Conservation (phyloP, 228 moss, liverwort and hornwort genomes). For the Sphagnum fallax region DNA sequence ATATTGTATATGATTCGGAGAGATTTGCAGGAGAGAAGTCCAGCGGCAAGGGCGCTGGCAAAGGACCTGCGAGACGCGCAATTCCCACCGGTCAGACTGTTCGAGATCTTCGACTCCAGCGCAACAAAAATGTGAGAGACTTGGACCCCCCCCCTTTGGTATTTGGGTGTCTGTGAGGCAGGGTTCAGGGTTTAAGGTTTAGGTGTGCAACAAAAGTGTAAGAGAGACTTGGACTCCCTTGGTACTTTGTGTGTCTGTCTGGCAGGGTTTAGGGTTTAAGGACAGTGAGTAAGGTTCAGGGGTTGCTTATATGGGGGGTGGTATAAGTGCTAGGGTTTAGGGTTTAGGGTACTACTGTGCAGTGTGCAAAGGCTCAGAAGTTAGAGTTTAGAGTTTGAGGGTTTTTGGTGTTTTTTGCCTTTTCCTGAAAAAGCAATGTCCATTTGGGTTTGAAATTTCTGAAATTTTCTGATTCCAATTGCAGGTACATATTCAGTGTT, state of each 20-base stretch:
- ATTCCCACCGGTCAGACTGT: constrained; percentile 65
- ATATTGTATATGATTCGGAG: too few relatives aligned
- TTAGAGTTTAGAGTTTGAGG: too few relatives aligned
- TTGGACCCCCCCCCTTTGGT: background rate
- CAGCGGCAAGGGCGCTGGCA: constrained; percentile 44
- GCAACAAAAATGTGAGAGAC: constrained; percentile 75
- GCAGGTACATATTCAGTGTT: too few relatives aligned
- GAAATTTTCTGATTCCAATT: too few relatives aligned
- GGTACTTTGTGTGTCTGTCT: too few relatives aligned
- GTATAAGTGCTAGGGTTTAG: too few relatives aligned
- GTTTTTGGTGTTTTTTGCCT: too few relatives aligned
- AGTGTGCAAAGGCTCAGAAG: too few relatives aligned
- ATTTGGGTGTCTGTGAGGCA: too few relatives aligned
- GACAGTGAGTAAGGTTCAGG: background rate
- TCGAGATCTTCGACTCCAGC: constrained; percentile 64
- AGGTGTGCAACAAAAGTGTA: background rate
- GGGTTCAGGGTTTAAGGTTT: background rate
- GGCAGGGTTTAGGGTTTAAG: background rate
- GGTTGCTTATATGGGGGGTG: background rate
- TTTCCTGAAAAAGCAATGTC: too few relatives aligned
- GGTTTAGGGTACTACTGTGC: too few relatives aligned
- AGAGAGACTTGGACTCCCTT: background rate
- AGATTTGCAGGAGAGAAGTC: background rate
- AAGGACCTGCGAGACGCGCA: constrained; percentile 35
- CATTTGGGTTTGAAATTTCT: too few relatives aligned